Conservation (phyloP, 164 flowering plant genomes). For the Sedum album region DNA sequence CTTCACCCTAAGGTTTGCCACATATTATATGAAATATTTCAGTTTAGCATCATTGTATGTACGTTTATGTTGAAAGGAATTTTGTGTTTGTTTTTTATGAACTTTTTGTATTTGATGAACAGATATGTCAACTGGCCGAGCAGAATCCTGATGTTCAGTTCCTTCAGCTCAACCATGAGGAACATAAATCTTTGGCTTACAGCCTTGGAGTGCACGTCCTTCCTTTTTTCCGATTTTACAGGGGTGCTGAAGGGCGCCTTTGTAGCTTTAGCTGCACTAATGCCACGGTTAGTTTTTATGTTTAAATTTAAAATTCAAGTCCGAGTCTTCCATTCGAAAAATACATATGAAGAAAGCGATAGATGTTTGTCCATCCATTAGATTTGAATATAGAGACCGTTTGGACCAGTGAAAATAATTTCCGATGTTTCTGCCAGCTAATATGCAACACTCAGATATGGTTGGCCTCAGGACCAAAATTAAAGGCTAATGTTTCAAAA, state of each 20-base stretch:
- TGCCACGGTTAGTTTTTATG: constrained; percentile 57
- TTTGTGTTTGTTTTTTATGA: not conserved
- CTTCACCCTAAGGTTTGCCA: constrained; percentile 77
- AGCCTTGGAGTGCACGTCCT: constrained; percentile 80
- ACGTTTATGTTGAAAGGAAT: not conserved
- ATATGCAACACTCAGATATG: not conserved
- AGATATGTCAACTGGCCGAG: constrained; percentile 81
- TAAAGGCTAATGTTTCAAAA: not conserved
- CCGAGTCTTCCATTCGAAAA: too few species aligned
- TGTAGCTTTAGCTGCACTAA: constrained; percentile 93
- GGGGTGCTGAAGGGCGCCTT: constrained; percentile 79
- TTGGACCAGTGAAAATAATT: not conserved
- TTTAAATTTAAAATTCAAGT: too few species aligned
- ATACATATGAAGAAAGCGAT: too few species aligned
- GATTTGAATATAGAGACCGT: not conserved
- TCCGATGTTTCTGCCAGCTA: not conserved
- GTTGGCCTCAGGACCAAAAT: not conserved
- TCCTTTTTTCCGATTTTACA: constrained; percentile 79
- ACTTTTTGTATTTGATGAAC: constrained; percentile 12
- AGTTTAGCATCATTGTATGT: not conserved
- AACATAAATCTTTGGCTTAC: constrained; percentile 81
- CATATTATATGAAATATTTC: not conserved
- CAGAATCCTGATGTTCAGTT: constrained; percentile 63
- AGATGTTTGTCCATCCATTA: too few species aligned
- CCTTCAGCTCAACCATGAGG: constrained; percentile 72